phyloP scores from a whole-genome alignment of 768 basidiomycete species.

The Lyophyllum shimeji region DNA sequence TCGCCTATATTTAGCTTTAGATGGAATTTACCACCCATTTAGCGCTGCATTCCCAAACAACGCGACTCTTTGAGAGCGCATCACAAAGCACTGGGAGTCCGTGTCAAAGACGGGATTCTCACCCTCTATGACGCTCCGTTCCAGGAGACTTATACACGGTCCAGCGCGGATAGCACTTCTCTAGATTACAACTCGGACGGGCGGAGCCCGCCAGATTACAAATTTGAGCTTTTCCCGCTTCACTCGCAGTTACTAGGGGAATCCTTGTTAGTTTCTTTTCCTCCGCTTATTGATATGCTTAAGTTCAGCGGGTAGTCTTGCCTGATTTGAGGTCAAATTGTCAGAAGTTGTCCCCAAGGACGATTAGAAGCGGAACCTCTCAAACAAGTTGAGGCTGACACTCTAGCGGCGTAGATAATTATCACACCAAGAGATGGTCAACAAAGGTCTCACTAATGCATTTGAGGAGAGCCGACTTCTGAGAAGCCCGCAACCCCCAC shows the following conservation, averaged over 20 bases:
- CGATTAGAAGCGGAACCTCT: not conserved
- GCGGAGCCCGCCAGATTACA: constrained; percentile 68
- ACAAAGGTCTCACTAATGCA: too few species aligned
- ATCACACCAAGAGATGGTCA: constrained; percentile 1
- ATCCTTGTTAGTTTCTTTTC: constrained; percentile 92
- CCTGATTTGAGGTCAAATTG: constrained; percentile 81
- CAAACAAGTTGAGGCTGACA: not conserved
- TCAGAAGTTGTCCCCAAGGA: too few species aligned
- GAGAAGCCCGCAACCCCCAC: too few species aligned
- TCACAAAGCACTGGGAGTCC: constrained; percentile 63
- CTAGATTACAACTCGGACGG: constrained; percentile 59
- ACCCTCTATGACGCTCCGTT: constrained; percentile 80
- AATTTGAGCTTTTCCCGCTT: constrained; percentile 70
- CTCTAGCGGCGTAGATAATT: constrained; percentile 4
- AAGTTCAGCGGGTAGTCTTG: constrained; percentile 58
- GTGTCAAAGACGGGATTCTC: constrained; percentile 51
- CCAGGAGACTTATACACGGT: constrained; percentile 78
- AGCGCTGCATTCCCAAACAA: constrained; percentile 85
- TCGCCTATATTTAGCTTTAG: constrained; percentile 56
- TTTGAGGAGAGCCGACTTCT: too few species aligned
- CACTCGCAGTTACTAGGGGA: constrained; percentile 87
- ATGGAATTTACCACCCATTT: constrained; percentile 43
- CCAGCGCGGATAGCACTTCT: constrained; percentile 72
- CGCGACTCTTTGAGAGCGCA: constrained; percentile 77
- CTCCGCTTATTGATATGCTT: constrained; percentile 88